Conservation (phyloP, 495 filamentous ascomycete species). For the Friedmanniomyces endolithicus region DNA sequence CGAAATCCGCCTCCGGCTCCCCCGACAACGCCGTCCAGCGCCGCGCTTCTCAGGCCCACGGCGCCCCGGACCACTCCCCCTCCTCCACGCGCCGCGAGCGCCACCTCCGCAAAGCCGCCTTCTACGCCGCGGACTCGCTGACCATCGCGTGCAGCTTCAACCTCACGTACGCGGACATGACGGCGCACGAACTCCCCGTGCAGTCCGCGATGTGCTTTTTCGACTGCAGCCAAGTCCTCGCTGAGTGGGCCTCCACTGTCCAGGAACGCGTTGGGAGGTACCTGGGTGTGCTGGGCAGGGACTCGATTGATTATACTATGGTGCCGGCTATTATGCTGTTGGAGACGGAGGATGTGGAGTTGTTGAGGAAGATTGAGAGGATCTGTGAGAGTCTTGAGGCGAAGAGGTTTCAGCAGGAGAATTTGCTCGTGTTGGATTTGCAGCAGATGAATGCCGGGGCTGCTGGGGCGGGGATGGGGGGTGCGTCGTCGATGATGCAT, state of each 20-base stretch:
- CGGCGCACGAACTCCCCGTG: conserved; percentile 78
- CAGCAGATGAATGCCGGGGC: conserved; percentile 30
- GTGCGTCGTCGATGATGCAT: conserved; percentile 39
- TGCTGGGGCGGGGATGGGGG: background rate
- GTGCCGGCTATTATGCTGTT: conserved; percentile 80
- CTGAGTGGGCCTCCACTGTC: conserved; percentile 90
- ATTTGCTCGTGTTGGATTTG: conserved; percentile 28
- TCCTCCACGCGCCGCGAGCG: conserved; percentile 55
- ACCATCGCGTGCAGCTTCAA: conserved; percentile 80
- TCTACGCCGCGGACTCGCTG: conserved; percentile 87
- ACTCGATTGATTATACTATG: conserved; percentile 61
- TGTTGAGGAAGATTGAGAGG: conserved; percentile 72
- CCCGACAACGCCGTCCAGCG: conserved; percentile 19
- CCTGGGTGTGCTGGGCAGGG: conserved; percentile 73
- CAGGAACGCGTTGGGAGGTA: conserved; percentile 88
- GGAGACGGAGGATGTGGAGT: conserved; percentile 81
- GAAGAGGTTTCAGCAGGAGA: conserved; percentile 45
- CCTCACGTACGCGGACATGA: conserved; percentile 74
- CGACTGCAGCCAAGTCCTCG: conserved; percentile 92
- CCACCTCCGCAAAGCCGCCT: conserved; percentile 84
- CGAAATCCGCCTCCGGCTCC: conserved; percentile 32
- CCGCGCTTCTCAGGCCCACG: background rate
- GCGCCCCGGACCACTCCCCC: conserved; percentile 29
- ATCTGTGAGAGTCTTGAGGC: conserved; percentile 65
- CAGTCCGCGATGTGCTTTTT: conserved; percentile 89